A percentile compares a stretch with the other conserved stretches of the same genome.
These are phyloP conservation scores for Colletotrichum sojae DNA, from an alignment of 2,329 filamentous ascomycete species.

Conservation along the genomic window DNA sequence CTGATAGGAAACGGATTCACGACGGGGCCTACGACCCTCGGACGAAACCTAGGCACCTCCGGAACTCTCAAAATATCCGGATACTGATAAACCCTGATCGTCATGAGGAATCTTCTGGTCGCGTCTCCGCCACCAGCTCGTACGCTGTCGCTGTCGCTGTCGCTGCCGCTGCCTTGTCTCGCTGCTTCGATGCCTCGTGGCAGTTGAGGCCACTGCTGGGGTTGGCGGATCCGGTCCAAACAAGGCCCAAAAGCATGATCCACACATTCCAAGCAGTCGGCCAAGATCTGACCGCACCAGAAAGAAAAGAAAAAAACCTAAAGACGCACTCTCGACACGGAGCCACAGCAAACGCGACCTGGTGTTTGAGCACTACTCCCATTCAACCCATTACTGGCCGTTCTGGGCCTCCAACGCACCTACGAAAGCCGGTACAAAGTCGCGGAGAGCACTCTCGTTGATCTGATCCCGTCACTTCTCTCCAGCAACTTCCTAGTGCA, in stretches of 20 bases:
- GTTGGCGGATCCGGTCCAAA: constrained; percentile 32
- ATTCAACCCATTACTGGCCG: constrained; percentile 8
- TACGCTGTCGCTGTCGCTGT: not conserved
- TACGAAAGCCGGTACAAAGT: constrained; percentile 4
- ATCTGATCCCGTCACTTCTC: constrained; percentile 26
- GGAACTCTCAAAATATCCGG: not conserved
- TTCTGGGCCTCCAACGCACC: constrained; percentile 1
- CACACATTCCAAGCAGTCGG: constrained; percentile 34
- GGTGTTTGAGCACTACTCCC: constrained; percentile 12
- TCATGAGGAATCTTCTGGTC: constrained; percentile 9
- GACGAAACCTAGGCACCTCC: constrained; percentile 3
- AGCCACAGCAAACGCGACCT: not conserved
- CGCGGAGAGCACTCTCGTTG: not conserved
- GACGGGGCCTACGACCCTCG: constrained; percentile 1
- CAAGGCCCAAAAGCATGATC: constrained; percentile 39
- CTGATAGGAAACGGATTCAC: not conserved
- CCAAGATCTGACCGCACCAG: constrained; percentile 37
- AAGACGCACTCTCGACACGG: constrained; percentile 15
- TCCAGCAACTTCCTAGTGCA: constrained; percentile 20
- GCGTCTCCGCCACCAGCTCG: not conserved
- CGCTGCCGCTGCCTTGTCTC: not conserved
- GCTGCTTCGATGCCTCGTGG: constrained; percentile 18
- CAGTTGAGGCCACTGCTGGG: constrained; percentile 9
- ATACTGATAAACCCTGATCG: not conserved
- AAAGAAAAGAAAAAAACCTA: constrained; percentile 20